phyloP scores from a whole-genome alignment of 371 early-diverging fungal species.

The Saksenaea oblongispora region DNA sequence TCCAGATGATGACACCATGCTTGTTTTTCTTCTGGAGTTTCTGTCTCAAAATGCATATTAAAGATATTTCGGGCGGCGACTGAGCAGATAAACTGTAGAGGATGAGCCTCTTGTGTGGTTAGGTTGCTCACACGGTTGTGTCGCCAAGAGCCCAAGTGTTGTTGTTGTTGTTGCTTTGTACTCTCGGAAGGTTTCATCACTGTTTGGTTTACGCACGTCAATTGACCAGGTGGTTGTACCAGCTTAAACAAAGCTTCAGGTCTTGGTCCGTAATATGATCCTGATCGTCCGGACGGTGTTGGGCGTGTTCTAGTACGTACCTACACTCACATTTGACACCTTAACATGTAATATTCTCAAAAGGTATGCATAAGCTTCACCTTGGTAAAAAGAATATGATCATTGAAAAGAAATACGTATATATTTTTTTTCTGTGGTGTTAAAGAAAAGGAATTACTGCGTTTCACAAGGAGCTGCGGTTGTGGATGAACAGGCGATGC shows the following conservation, averaged over 20 bases:
- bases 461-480: constrained; percentile 14
- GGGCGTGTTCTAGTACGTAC: constrained; percentile 6
- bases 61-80: constrained; percentile 24
- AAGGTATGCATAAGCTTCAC: constrained; percentile 16
- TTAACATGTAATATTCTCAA: neutral
- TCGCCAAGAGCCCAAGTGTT: neutral
- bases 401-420: constrained; percentile 47
- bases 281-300: neutral
- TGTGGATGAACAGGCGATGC: neutral
- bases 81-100: constrained; percentile 36
- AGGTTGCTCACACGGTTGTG: neutral
- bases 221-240: constrained; percentile 21
- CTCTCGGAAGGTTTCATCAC: constrained; percentile 5
- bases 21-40: constrained; percentile 25
- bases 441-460: constrained; percentile 25
- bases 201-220: constrained; percentile 24
- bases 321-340: neutral
- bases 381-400: constrained; percentile 40
- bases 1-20: constrained; percentile 33
- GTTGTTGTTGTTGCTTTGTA: neutral
- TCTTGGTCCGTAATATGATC: constrained; percentile 19
- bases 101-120: constrained; percentile 18
- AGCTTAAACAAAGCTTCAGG: constrained; percentile 27
- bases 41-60: constrained; percentile 31
- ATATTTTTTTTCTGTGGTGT: constrained; percentile 15